Conservation (phyloP, 768 basidiomycete genomes). For the Paxillus ammoniavirescens region DNA sequence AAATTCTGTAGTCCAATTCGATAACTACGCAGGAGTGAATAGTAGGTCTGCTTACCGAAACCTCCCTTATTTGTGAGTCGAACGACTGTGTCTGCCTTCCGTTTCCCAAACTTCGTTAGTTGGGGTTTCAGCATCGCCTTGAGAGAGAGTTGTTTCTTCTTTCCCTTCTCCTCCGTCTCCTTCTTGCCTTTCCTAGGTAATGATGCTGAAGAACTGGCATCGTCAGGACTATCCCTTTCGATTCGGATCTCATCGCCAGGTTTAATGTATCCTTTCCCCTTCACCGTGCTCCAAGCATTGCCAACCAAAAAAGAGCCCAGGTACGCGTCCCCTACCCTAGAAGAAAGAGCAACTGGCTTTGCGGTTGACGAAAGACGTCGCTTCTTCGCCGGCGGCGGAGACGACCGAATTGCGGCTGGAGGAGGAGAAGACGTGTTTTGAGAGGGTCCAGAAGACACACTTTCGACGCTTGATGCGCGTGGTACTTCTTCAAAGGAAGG, state of each 20-base stretch:
- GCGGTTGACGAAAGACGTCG: slow-evolving; percentile 42
- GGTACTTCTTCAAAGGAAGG: slow-evolving; percentile 32
- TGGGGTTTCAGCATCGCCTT: slow-evolving; percentile 64
- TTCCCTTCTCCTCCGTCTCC: slow-evolving; percentile 19
- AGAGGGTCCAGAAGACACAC: slow-evolving; percentile 32
- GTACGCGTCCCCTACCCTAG: slow-evolving; percentile 39
- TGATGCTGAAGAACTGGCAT: slow-evolving; percentile 23
- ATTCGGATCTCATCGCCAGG: slow-evolving; percentile 58
- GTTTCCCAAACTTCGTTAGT: slow-evolving; percentile 45
- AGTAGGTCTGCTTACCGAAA: slow-evolving; percentile 47
- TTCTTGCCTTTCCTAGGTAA: slow-evolving; percentile 34
- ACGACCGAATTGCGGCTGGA: slow-evolving; percentile 11
- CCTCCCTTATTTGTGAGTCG: slow-evolving; percentile 63
- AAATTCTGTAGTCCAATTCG: slow-evolving; percentile 52
- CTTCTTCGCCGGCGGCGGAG: slow-evolving; percentile 48
- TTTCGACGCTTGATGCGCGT: slow-evolving; percentile 42
- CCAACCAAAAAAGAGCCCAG: slow-evolving; percentile 67
- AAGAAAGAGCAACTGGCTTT: slow-evolving; percentile 6
- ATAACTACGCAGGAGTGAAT: background rate
- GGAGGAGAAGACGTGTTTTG: slow-evolving; percentile 26
- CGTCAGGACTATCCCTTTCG: slow-evolving; percentile 51
- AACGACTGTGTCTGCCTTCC: slow-evolving; percentile 62
- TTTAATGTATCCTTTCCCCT: slow-evolving; percentile 69
- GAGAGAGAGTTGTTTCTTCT: slow-evolving; percentile 66
- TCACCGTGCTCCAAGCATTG: slow-evolving; percentile 79